phyloP scores from a whole-genome alignment of 345 rosid genomes.

The Acer yangbiense region DNA sequence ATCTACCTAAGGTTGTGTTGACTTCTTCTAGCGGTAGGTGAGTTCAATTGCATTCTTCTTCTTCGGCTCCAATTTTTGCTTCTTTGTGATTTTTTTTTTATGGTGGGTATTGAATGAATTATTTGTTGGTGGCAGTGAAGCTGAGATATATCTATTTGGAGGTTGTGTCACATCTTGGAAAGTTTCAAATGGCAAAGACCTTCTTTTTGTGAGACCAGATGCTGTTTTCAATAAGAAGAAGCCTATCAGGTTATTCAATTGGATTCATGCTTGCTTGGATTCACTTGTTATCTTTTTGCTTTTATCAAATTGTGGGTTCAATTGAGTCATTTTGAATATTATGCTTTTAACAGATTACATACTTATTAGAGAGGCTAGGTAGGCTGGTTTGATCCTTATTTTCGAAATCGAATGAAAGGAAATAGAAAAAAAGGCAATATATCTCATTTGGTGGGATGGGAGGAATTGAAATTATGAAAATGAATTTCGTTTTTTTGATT shows the following conservation, averaged over 20 bases:
- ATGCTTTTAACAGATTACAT: neutral
- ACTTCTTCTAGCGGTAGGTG: conserved; percentile 76
- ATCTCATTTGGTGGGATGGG: neutral
- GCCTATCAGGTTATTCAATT: conserved; percentile 73
- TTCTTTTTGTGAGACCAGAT: conserved; percentile 92
- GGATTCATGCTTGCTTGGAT: neutral
- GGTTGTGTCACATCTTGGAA: conserved; percentile 95
- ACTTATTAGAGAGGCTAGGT: too few relatives aligned
- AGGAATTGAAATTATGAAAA: neutral
- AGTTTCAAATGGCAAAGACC: conserved; percentile 67
- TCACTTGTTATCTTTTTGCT: neutral
- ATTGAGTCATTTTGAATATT: neutral
- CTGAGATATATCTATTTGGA: conserved; percentile 86
- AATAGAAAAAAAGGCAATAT: neutral
- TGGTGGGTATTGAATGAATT: neutral
- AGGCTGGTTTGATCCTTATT: too few relatives aligned
- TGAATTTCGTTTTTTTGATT: neutral
- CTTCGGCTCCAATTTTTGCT: conserved; percentile 4
- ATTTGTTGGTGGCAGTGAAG: conserved; percentile 53
- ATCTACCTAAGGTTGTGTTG: conserved; percentile 79
- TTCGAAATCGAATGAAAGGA: neutral
- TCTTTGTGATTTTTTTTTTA: too few relatives aligned
- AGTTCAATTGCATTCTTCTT: neutral
- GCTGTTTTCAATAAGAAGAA: conserved; percentile 92
- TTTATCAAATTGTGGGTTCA: neutral